phyloP scores from a whole-genome alignment of 139 green algal genomes.

The Coelastrella sp. region DNA sequence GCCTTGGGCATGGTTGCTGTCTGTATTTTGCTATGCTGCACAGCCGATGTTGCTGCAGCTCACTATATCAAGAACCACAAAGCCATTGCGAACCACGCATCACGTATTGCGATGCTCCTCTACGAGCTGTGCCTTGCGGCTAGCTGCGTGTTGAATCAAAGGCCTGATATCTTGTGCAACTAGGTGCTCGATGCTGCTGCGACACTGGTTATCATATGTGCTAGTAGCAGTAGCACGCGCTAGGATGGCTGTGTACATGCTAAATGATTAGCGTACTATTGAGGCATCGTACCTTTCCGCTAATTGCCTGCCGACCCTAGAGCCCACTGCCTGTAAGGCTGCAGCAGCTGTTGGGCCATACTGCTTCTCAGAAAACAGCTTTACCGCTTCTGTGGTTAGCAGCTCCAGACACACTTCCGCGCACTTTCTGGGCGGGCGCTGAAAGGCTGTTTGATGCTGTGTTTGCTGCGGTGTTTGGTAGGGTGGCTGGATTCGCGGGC shows the following conservation, averaged over 20 bases:
- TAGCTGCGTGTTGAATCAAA: no score
- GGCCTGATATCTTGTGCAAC: no score
- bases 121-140: no score
- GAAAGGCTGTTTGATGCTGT: neutral
- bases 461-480: neutral
- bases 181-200: neutral
- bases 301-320: conserved; percentile 75
- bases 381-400: conserved; percentile 53
- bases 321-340: conserved; percentile 63
- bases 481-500: neutral
- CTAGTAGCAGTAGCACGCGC: no score
- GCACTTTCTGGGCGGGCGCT: conserved; percentile 28
- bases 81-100: no score
- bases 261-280: no score
- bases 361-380: conserved; percentile 51
- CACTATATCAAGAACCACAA: no score
- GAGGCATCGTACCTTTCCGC: conserved; percentile 81
- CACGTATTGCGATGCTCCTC: no score
- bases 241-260: no score
- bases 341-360: conserved; percentile 35
- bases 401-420: conserved; percentile 66
- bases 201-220: neutral
- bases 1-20: no score
- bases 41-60: no score
- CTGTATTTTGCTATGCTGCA: no score